Evolutionary conservation across 306 rosid species (phyloP), one percentile per base, ranked within the genome.

Genomic region (Dicorynia guianensis): DNA sequence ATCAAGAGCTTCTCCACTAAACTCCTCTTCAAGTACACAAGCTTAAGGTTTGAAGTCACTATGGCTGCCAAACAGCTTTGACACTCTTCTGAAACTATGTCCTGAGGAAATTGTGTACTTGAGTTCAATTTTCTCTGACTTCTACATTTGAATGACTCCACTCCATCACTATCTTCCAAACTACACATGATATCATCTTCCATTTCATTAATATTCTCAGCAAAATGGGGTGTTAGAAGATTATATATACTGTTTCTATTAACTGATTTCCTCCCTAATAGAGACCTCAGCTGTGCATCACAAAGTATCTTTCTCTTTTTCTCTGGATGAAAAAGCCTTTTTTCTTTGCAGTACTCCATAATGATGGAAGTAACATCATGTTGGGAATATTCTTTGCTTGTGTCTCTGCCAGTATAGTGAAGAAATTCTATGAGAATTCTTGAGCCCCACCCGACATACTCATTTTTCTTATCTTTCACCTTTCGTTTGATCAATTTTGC

Each of bases 381-480:
- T 76, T 88, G 92, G n/a, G 92, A 87, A 48, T 79, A 65, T 71
- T 81, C 82, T 57, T 66, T 63, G 33, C 65, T 69, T 0, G 84
- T 84, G 74, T 87, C 91, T 75, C 54, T 72, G 38, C 93, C 86
- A 9, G 71, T 75, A 39, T 61, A 14, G 25, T 76, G n/a, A 81
- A 93, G 96, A 83, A 93, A 93, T 33, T 81, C 86, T 74, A 82
- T 34, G 34, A 93, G 87, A 58, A 78, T 54, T 82, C 71, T 84
- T 25, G 96, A 87, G 52, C 89, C 91, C 97, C 97, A 93, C 36
- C 94, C 97, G 75, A 75, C 66, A 79, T 87, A 90, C 63, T 88
- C 88, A 33, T 49, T 83, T 76, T 79, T 84, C 83, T 72, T 84
- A 43, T 79, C 69, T 72, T 78, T 84, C 63, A 0, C 82, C 74